phyloP scores from a whole-genome alignment of 73 alveolate genomes.

The Durusdinium trenchii region DNA sequence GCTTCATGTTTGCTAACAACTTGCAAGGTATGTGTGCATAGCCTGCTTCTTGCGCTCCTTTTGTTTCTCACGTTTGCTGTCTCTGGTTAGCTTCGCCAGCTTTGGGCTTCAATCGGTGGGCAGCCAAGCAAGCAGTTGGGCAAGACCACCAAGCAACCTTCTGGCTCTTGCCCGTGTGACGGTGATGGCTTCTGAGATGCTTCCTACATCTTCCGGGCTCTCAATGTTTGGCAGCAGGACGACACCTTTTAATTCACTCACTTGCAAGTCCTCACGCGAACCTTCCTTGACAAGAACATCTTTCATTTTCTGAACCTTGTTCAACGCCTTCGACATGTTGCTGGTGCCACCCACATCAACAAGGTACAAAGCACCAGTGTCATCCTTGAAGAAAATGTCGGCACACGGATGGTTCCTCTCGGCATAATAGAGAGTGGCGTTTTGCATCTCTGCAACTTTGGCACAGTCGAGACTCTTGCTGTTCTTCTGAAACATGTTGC shows the following conservation, averaged over 20 bases:
- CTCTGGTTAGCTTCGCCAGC: constrained; percentile 46
- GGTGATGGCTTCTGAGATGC: constrained; percentile 20
- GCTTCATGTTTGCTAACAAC: not conserved
- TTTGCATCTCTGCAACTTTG: constrained; percentile 65
- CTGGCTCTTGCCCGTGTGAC: constrained; percentile 42
- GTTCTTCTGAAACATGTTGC: constrained; percentile 64
- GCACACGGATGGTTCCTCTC: constrained; percentile 70
- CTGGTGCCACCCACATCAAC: constrained; percentile 52
- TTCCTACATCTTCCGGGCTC: constrained; percentile 31
- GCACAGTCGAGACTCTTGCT: constrained; percentile 53
- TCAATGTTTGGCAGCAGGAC: constrained; percentile 45
- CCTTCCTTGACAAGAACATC: constrained; percentile 50
- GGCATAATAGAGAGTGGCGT: constrained; percentile 59
- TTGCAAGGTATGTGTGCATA: not conserved
- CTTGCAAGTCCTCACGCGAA: constrained; percentile 10
- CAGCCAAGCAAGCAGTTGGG: constrained; percentile 70
- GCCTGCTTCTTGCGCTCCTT: constrained; percentile 17
- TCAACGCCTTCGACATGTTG: constrained; percentile 55
- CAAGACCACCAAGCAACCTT: constrained; percentile 17
- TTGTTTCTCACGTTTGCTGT: not conserved
- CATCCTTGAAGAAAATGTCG: constrained; percentile 31
- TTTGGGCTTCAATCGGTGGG: constrained; percentile 41
- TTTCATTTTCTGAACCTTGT: constrained; percentile 54
- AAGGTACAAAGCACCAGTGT: constrained; percentile 34
- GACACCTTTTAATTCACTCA: constrained; percentile 27